Base-by-base conservation (phyloP, 2,329 filamentous ascomycete genomes). In the Escovopsis sp. region DNA sequence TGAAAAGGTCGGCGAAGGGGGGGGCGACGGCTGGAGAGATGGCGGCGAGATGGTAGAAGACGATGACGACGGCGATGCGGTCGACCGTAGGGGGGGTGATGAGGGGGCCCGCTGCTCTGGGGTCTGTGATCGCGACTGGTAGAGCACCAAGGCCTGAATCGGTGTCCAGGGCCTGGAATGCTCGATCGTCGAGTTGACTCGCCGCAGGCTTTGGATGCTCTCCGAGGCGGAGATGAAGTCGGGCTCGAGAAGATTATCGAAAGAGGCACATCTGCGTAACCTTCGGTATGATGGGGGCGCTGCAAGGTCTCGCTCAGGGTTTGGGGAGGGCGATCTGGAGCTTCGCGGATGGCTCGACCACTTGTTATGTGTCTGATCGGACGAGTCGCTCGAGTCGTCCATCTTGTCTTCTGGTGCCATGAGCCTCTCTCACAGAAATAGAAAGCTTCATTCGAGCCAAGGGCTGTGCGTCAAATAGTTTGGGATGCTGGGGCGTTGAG, bases 151-250 rank as follows among this genome's bases (percentile, higher is more conserved):
- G n/a, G 28, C 15, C 17, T 17, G 28, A 12, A 25, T 13, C 9
- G 31, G 31, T 23, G 21, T 21, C 31, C 31, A 25, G 23, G 31
- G 37, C 11, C 33, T 13, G 31, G 21, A 16, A 26, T 36, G 36
- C 15, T 40, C 39, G 15, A 35, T n/a, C 29, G 34, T 27, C 11
- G 39, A 40, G 4, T 28, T 40, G 23, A 30, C 16, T n/a, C 39
- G 35, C 3, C 21, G 31, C 29, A 38, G 36, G 17, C 33, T 40
- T 16, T 30, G 32, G 23, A 30, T 40, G 36, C 21, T 34, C n/a
- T 30, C 33, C 33, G 14, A 17, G 14, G 32, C n/a, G 11, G 21
- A 15, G 18, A 17, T 13, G 27, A 5, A 9, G 15, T 15, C 2
- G 10, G 18, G 13, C 12, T 31, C 28, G n/a, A 17, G 15, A 16